phyloP scores from a whole-genome alignment of 352 stramenopile genomes.

The Globisporangium paddicum region DNA sequence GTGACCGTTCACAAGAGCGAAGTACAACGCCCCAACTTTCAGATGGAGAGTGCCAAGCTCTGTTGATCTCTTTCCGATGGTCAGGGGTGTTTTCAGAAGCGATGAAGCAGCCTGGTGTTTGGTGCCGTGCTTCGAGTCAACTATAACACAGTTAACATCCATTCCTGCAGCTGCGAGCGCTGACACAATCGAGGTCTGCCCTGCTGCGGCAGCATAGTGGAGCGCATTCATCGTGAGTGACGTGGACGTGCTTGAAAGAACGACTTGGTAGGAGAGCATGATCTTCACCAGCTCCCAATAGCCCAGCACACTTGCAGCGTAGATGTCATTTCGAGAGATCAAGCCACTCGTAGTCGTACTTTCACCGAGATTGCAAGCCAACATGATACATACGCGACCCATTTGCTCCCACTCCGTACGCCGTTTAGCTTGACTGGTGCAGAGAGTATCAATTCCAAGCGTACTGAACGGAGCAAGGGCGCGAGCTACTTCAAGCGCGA shows the following conservation, averaged over 20 bases:
- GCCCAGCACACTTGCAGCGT: slow-evolving; percentile 36
- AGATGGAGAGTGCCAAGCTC: slow-evolving; percentile 4
- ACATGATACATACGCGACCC: slow-evolving; percentile 27
- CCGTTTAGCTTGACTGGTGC: slow-evolving; percentile 12
- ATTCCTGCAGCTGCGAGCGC: slow-evolving; percentile 43
- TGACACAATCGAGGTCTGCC: slow-evolving; percentile 35
- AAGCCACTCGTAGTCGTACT: slow-evolving; percentile 29
- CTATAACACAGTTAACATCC: slow-evolving; percentile 47
- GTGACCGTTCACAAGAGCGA: slow-evolving; percentile 48
- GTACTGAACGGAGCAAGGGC: slow-evolving; percentile 21
- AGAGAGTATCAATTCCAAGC: slow-evolving; percentile 11
- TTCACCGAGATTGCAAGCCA: slow-evolving; percentile 30
- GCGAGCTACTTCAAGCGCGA: slow-evolving; percentile 36
- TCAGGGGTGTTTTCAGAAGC: background rate
- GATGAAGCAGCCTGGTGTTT: background rate
- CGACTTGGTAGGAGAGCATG: slow-evolving; percentile 45
- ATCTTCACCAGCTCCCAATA: slow-evolving; percentile 45
- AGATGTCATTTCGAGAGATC: slow-evolving; percentile 44
- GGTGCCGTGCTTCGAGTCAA: background rate
- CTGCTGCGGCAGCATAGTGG: slow-evolving; percentile 43
- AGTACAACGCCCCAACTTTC: slow-evolving; percentile 37
- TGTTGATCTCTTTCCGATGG: background rate
- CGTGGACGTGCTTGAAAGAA: slow-evolving; percentile 33
- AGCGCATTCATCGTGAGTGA: slow-evolving; percentile 36
- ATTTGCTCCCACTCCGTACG: slow-evolving; percentile 36